Evolutionary conservation across 257 asterid genomes (phyloP), one percentile per base, ranked within the genome.

Genomic region (Asclepias syriaca): DNA sequence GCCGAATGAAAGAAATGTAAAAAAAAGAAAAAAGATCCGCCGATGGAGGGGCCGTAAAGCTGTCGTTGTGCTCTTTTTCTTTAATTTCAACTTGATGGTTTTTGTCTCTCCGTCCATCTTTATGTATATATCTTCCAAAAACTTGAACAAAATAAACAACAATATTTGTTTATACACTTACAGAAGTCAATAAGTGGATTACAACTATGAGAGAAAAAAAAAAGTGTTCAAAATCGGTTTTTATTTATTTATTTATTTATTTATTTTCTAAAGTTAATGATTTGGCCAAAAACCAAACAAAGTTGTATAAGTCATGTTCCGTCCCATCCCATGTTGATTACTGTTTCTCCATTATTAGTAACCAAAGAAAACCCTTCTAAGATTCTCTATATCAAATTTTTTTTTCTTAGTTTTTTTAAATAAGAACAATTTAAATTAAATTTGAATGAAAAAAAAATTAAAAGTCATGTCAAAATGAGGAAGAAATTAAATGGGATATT

Each of bases 171-270:
- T 69, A 69, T 59, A 66, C 50, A 21, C 72, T 65, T 49, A 1
- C n/a, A 49, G 27, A 58, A 60, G 71, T 76, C 48, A 63, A 73
- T 34, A 58, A 58, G 80, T 78, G 80, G 79, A 66, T 78, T 78
- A 80, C 87, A 82, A 68, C 81, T 70, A 72, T 55, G 34, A 29
- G 34, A 34, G 34, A 29, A 1, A 34, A 2, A 3, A 71, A 37
- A 78, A 46, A 69, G 74, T 59, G 76, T 54, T 43, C 74, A 32
- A 32, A 61, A 6, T 50, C 15, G 14, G 46, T 11, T 46, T 11
- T 46, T 34, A 72, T 54, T 32, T 39, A 45, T 7, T 45, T 32
- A 68, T 34, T 34, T 34, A 3, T 34, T 34, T 34, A 2, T 34
- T 34, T 3, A 34, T 34, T 34, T 2, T 34, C 34, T 27, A 21